phyloP scores from a whole-genome alignment of 192 early-diverging fungal genomes.

The Polychytrium aggregatum region DNA sequence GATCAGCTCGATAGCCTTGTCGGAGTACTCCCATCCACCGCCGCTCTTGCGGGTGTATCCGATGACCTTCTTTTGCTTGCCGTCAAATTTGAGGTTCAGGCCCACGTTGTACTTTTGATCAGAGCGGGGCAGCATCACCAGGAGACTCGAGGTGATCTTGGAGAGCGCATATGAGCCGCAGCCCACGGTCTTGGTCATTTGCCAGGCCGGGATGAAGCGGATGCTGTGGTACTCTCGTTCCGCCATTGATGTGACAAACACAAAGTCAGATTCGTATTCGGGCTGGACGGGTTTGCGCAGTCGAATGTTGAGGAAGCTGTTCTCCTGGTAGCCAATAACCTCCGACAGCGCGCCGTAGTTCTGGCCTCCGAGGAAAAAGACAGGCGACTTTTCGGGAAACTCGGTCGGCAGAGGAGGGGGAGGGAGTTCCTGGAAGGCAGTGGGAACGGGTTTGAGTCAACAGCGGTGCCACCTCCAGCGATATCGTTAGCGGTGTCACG shows the following conservation, averaged over 20 bases:
- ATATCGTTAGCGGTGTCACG: too few species aligned
- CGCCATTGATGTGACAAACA: too few species aligned
- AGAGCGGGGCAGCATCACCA: slow-evolving; percentile 43
- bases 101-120: slow-evolving; percentile 63
- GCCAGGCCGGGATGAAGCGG: slow-evolving; percentile 53
- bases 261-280: too few species aligned
- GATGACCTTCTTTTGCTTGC: slow-evolving; percentile 70
- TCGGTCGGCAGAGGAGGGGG: slow-evolving; percentile 56
- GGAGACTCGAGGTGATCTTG: slow-evolving; percentile 73
- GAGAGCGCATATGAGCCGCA: slow-evolving; percentile 61
- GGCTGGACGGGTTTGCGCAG: slow-evolving; percentile 3
- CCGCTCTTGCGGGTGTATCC: slow-evolving; percentile 75
- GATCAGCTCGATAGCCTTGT: slow-evolving; percentile 66
- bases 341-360: slow-evolving; percentile 63
- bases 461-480: too few species aligned
- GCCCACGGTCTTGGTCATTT: slow-evolving; percentile 54
- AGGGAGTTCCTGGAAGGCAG: slow-evolving; percentile 57
- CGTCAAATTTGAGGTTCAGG: slow-evolving; percentile 85
- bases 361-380: slow-evolving; percentile 71
- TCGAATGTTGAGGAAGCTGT: slow-evolving; percentile 6
- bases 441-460: too few species aligned
- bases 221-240: too few species aligned
- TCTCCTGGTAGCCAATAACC: slow-evolving; percentile 46
- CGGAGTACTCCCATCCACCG: slow-evolving; percentile 75
- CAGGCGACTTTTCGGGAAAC: slow-evolving; percentile 53